Base-by-base conservation (phyloP, 371 early-diverging fungal genomes). In the Mucor piriformis region DNA sequence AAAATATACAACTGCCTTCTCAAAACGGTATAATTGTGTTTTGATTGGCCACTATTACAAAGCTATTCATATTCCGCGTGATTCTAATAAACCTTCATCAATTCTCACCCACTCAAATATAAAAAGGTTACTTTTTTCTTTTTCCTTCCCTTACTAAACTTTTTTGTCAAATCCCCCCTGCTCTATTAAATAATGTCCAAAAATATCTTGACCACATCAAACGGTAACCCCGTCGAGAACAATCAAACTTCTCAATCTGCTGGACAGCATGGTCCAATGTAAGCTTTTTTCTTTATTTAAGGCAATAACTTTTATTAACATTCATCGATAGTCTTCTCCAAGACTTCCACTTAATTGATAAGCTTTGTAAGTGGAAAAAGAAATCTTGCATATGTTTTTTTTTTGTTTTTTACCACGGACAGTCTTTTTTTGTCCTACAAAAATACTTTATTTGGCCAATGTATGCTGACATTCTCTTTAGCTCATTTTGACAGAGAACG, bases 401-500 rank as follows among this genome's bases (percentile, higher is more conserved):
- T 20, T 13, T 12, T 8, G 12, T 13, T 35, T 35, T 52, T 37
- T 23, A 37, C 27, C 29, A 11, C 3, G 29, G 29, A 29, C 29
- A 29, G 29, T 12, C 2, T 29, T 20, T 12, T 16, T 23, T 38
- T 44, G 47, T 43, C 37, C 10, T 29, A 44, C 60, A 51, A 20
- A 25, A 23, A 29, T 35, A 25, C 60, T 60, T 25, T 37, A 46
- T 60, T 60, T 34, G 46, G 49, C 7, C 23, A 54, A 18, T 55
- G 38, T 27, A 32, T 49, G 48, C 54, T 61, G 42, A 55, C 50
- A 38, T 23, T 43, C 12, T 5, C 15, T 50, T 74, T 44, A 66
- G 77, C 88, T 62, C 92, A 90, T 74, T 92, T 92, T 82, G 91
- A 92, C 79, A 88, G 88, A 59, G 93, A 92, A 70, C 85, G 93